Percentiles rank a stretch among this genome's conserved stretches.
Conservation (phyloP, 345 rosid species). For the Euphorbia peplus region DNA sequence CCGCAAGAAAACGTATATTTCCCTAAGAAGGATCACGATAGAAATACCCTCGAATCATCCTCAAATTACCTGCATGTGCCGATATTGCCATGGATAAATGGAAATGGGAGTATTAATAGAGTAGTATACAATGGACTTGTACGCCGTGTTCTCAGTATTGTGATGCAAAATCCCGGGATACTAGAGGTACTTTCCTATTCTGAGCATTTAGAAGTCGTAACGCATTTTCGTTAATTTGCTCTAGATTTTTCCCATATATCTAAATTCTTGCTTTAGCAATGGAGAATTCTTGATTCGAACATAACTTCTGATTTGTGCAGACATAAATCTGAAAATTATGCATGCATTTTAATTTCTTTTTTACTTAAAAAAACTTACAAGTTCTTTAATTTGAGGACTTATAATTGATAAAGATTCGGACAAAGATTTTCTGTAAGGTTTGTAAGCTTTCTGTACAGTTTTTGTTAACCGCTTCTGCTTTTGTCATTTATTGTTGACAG, state of each 20-base stretch:
- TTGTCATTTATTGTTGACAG: too few relatives aligned
- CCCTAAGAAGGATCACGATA: slow-evolving; percentile 20
- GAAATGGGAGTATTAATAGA: slow-evolving; percentile 73
- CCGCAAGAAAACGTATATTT: slow-evolving; percentile 20
- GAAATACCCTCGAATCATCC: slow-evolving; percentile 19
- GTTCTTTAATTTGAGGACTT: too few relatives aligned
- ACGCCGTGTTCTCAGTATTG: slow-evolving; percentile 77
- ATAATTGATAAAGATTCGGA: too few relatives aligned
- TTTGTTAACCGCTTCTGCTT: slow-evolving; percentile 3
- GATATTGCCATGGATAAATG: slow-evolving; percentile 88
- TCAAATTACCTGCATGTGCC: slow-evolving; percentile 45
- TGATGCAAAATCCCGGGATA: slow-evolving; percentile 89
- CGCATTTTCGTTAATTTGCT: neutral
- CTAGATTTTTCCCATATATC: too few relatives aligned
- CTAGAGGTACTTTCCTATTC: slow-evolving; percentile 56
- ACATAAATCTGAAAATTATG: too few relatives aligned
- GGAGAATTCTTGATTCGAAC: too few relatives aligned
- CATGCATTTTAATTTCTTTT: too few relatives aligned
- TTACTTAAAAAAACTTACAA: too few relatives aligned
- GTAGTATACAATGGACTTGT: slow-evolving; percentile 66
- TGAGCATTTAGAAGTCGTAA: neutral
- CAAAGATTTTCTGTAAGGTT: too few relatives aligned
- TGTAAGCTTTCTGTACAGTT: too few relatives aligned
- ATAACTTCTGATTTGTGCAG: too few relatives aligned
- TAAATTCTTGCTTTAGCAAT: neutral